Conservation (phyloP, 1,284 basidiomycete genomes). For the Stereum hirsutum region DNA sequence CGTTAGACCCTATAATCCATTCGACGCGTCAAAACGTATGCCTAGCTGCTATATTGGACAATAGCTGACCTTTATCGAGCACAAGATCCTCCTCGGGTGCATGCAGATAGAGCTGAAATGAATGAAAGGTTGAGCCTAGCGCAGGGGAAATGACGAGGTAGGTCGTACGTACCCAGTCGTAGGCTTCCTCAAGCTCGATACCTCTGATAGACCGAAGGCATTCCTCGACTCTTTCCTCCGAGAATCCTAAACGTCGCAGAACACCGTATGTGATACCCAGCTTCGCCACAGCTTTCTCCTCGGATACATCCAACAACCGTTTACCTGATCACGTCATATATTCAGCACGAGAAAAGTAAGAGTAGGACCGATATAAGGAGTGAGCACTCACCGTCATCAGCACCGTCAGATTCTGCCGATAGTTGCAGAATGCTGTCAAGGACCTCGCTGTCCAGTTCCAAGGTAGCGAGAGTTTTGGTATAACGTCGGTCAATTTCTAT, state of each 20-base stretch:
- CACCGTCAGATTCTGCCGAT: slow-evolving; percentile 26
- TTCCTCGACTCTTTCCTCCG: slow-evolving; percentile 57
- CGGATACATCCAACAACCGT: slow-evolving; percentile 36
- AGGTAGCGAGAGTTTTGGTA: slow-evolving; percentile 52
- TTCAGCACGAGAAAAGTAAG: too few species aligned
- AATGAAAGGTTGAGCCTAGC: background rate
- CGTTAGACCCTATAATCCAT: slow-evolving; percentile 1
- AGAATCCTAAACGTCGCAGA: slow-evolving; percentile 79
- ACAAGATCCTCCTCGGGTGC: slow-evolving; percentile 58
- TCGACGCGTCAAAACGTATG: too few species aligned
- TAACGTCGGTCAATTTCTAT: slow-evolving; percentile 82
- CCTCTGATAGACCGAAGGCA: slow-evolving; percentile 58
- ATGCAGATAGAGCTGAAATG: slow-evolving; percentile 56
- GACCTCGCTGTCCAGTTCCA: slow-evolving; percentile 57
- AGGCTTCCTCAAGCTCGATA: slow-evolving; percentile 83
- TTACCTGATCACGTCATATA: slow-evolving; percentile 20
- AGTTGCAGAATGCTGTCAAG: slow-evolving; percentile 55
- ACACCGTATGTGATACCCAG: slow-evolving; percentile 79
- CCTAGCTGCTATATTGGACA: too few species aligned
- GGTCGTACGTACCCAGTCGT: slow-evolving; percentile 70
- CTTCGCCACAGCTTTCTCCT: slow-evolving; percentile 67
- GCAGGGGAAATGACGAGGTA: too few species aligned
- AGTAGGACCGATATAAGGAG: too few species aligned
- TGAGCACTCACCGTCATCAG: slow-evolving; percentile 25
- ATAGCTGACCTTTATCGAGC: slow-evolving; percentile 21